Base-by-base conservation (phyloP, 805 yeast genomes). In the Kodamaea kaohsiungensis region DNA sequence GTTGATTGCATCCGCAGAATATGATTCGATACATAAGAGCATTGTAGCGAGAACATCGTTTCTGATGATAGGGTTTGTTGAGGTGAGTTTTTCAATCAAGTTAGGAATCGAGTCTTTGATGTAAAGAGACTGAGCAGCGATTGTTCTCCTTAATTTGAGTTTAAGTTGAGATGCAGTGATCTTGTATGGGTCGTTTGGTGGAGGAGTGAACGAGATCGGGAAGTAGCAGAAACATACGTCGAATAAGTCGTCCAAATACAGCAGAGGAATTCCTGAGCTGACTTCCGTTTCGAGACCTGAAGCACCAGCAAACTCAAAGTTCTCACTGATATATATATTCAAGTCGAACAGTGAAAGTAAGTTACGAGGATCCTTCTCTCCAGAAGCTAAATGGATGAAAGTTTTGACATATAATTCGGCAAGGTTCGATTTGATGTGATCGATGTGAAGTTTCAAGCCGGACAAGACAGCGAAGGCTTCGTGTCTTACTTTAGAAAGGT, bases 321-420 rank as follows among this genome's bases (percentile, higher is more conserved):
- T 61, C 17, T 64, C 55, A 16, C 84, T 75, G 12, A 92, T 80
- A 4, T 51, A 43, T 10, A 67, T 59, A 59, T 86, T 83, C 45
- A 91, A 63, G 3, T 74, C 66, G 61, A 93, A 89, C 1, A 96
- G 88, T 1, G 81, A 56, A 61, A 95, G 66, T 57, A 95, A 75
- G 69, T 96, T 95, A 56, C 88, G 79, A 2, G 99, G 99, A 69
- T 95, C 99, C 62, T 95, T 96, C 65, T 95, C 99, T 39, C 96
- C 96, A 13, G 83, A 76, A 2, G 96, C 89, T 27, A 91, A 65
- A 54, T 84, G 83, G 37, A 89, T 65, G 59, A 88, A 92, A 0
- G 87, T 68, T 39, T 78, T 67, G 35, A 89, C 76, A 51, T 79
- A 83, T 2, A 66, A 59, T 33, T 80, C 81, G 22, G 71, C 72